phyloP scores from a whole-genome alignment of 2,329 filamentous ascomycete species.

The Trichoderma koningii region DNA sequence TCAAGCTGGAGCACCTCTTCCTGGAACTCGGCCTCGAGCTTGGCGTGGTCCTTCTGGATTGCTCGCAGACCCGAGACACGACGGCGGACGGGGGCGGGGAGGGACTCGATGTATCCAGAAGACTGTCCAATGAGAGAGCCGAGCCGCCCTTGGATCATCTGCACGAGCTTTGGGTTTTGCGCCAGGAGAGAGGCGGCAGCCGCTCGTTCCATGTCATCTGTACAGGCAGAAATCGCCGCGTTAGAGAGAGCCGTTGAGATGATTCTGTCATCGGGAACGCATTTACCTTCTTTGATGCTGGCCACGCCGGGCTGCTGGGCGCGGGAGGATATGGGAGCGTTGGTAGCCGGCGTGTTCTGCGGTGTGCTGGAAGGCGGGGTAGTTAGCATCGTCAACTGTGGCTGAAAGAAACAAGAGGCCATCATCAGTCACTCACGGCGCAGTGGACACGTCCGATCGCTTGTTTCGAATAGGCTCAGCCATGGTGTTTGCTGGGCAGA shows the following conservation, averaged over 20 bases:
- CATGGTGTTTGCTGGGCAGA: slow-evolving; percentile 49
- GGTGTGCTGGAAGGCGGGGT: slow-evolving; percentile 71
- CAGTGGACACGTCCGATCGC: slow-evolving; percentile 57
- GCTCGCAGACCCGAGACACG: slow-evolving; percentile 95
- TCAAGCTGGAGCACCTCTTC: slow-evolving; percentile 97
- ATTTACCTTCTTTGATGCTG: slow-evolving; percentile 95
- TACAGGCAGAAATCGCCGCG: background rate
- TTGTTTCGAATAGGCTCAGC: slow-evolving; percentile 67
- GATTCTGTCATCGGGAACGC: background rate
- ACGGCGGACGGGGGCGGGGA: slow-evolving; percentile 84
- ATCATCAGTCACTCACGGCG: slow-evolving; percentile 54
- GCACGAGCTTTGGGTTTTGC: slow-evolving; percentile 89
- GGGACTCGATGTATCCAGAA: slow-evolving; percentile 96
- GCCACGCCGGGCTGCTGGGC: slow-evolving; percentile 91
- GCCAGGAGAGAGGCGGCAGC: slow-evolving; percentile 91
- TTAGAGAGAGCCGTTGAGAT: slow-evolving; percentile 29
- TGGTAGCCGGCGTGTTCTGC: slow-evolving; percentile 94
- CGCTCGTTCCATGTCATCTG: slow-evolving; percentile 88
- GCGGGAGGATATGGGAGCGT: slow-evolving; percentile 95
- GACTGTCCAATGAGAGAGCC: slow-evolving; percentile 90
- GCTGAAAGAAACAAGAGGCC: slow-evolving; percentile 9
- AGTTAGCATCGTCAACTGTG: slow-evolving; percentile 38
- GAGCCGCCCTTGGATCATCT: slow-evolving; percentile 97
- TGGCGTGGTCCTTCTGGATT: slow-evolving; percentile 97
- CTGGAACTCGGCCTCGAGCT: slow-evolving; percentile 97